Percentiles rank a stretch among this genome's conserved stretches.
Evolutionary conservation across 1,284 basidiomycete species (phyloP).

Genomic region (Pyrrhoderma noxium): DNA sequence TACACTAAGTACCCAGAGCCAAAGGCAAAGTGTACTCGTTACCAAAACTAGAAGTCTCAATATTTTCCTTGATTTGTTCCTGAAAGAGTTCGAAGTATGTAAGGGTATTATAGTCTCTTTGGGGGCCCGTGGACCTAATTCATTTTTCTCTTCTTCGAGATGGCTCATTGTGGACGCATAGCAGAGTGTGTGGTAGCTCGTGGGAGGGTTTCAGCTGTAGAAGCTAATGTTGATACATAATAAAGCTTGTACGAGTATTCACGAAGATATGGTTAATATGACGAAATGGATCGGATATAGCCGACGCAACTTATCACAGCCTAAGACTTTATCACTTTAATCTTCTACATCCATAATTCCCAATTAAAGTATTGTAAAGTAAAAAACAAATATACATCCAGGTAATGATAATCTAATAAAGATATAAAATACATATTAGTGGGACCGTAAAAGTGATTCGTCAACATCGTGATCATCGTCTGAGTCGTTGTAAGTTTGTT

Average conservation of each 20-base stretch:
- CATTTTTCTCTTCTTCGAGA: slow-evolving; percentile 2
- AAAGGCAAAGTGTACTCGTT: slow-evolving; percentile 5
- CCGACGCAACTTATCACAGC: no score
- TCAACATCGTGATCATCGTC: not conserved
- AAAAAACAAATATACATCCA: no score
- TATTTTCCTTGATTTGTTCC: not conserved
- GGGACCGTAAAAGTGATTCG: not conserved
- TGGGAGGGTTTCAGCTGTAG: no score
- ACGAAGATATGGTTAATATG: no score
- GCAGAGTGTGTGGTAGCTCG: not conserved
- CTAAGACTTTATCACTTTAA: no score
- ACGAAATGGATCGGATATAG: no score
- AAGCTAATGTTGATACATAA: no score
- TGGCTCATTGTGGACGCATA: slow-evolving; percentile 2
- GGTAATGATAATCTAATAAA: no score
- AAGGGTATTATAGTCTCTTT: not conserved
- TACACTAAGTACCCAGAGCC: slow-evolving; percentile 5
- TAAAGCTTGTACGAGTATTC: no score
- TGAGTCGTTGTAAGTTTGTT: not conserved
- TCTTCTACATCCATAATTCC: no score
- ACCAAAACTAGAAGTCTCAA: slow-evolving; percentile 2
- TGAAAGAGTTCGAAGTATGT: not conserved
- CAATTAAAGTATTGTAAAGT: no score
- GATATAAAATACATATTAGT: no score
- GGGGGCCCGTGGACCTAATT: not conserved